A percentile compares a stretch with the other conserved stretches of the same genome.
These are phyloP conservation scores for Pestalotiopsis sp. DNA, from an alignment of 2,329 filamentous ascomycete genomes.

Conservation along the genomic window DNA sequence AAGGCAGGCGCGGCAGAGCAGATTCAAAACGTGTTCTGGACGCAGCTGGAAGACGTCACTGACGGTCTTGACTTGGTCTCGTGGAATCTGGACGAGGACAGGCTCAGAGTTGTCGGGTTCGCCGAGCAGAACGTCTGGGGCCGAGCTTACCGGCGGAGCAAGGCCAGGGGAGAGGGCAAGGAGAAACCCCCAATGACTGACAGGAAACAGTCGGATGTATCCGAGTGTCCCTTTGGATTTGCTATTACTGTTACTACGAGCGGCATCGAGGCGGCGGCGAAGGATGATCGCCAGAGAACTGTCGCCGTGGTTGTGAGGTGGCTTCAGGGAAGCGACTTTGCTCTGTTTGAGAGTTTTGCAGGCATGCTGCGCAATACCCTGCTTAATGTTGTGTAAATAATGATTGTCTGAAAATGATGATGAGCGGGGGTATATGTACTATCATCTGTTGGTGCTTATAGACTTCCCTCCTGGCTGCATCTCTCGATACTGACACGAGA, in stretches of 20 bases:
- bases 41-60: slow-evolving; percentile 47
- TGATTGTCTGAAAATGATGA: not conserved
- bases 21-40: slow-evolving; percentile 37
- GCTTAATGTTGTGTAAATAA: slow-evolving; percentile 6
- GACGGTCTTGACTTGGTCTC: slow-evolving; percentile 56
- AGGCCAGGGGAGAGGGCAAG: slow-evolving; percentile 28
- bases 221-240: slow-evolving; percentile 58
- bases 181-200: slow-evolving; percentile 20
- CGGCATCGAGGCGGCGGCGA: slow-evolving; percentile 14
- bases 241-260: slow-evolving; percentile 50
- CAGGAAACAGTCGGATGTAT: slow-evolving; percentile 25
- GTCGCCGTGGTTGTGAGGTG: slow-evolving; percentile 64
- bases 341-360: slow-evolving; percentile 84
- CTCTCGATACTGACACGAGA: too few relatives aligned
- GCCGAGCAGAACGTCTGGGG: slow-evolving; percentile 78
- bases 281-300: slow-evolving; percentile 28
- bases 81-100: slow-evolving; percentile 65
- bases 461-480: too few relatives aligned
- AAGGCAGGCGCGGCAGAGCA: slow-evolving; percentile 7
- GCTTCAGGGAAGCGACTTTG: slow-evolving; percentile 73
- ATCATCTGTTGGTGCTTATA: not conserved
- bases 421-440: too few relatives aligned
- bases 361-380: slow-evolving; percentile 61
- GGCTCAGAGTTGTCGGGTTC: slow-evolving; percentile 61
- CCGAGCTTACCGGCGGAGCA: slow-evolving; percentile 69